Evolutionary conservation across 495 filamentous ascomycete genomes (phyloP), one percentile per base, ranked within the genome.

Genomic region (Tetracladium marchalianum): DNA sequence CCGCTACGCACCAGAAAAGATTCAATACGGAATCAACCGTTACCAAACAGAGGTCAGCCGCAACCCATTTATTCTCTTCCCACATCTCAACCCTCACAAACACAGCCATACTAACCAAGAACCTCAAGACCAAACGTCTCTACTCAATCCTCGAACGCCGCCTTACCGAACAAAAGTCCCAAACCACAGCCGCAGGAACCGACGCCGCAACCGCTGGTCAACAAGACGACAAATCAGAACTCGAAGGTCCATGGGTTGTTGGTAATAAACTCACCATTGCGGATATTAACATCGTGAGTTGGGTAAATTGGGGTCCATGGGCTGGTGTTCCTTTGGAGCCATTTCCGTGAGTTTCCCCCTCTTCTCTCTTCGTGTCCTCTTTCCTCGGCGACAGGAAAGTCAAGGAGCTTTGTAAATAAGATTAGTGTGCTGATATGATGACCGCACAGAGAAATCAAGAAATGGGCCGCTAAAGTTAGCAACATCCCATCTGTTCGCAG

Each of bases 1-100:
- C 33, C 81, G 86, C 60, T 95, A 90, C 54, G 87, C 89, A 5
- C 86, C 89, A 2, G 85, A 90, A 62, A 85, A 77, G 62, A 87
- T 95, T 55, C 68, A 81, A 48, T 96, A 95, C 65, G 87, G 81
- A 43, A 78, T 93, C 52, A 75, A 81, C 48, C 78, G 90, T 16
- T 96, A 94, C 65, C 71, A 75, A 52, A 84, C 80, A 48, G 90
- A 96, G 33, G 44, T 47, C 37, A 32, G 17, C n/a, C n/a, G n/a
- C n/a, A n/a, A n/a, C 24, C 4, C 7, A 4, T 49, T 5, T 36
- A 31, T 11, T 0, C 3, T 24, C 11, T 1, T 1, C 11, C 4
- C 0, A 16, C 19, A 18, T 33, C 24, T 33, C n/a, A n/a, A n/a
- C n/a, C n/a, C 18, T 31, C 36, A 19, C 5, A 3, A 31, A 31